A percentile compares a stretch with the other conserved stretches of the same genome.
Evolutionary conservation across 176 grass and related monocot species (phyloP).

Genomic region (Ampelocalamus luodianensis): DNA sequence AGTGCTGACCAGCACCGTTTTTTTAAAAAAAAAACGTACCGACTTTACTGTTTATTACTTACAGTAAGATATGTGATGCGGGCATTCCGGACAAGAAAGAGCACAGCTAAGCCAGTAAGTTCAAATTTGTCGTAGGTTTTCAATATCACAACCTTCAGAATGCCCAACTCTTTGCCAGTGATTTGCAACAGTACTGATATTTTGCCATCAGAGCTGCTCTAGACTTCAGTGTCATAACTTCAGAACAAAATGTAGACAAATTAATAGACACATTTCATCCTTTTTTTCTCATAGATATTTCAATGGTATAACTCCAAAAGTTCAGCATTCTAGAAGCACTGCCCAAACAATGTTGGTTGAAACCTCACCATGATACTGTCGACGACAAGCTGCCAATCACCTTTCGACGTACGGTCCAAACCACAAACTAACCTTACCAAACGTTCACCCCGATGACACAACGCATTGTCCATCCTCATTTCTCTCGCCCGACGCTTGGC

Average conservation of each 20-base stretch:
- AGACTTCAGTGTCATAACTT: too few relatives aligned
- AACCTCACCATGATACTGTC: conserved; percentile 36
- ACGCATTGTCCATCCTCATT: conserved; percentile 42
- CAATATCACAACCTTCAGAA: background rate
- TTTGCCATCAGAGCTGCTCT: background rate
- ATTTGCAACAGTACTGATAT: background rate
- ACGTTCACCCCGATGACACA: conserved; percentile 48
- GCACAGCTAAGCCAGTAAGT: background rate
- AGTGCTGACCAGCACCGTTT: background rate
- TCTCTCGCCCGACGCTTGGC: conserved; percentile 37
- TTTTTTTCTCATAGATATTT: background rate
- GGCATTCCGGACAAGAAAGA: too few relatives aligned
- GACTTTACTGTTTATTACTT: too few relatives aligned
- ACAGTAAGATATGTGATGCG: too few relatives aligned
- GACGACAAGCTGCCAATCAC: conserved; percentile 38
- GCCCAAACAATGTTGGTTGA: background rate
- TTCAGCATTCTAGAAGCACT: conserved; percentile 41
- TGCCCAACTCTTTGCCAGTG: background rate
- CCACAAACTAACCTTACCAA: conserved; percentile 25
- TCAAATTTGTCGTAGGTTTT: background rate
- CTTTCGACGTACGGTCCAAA: conserved; percentile 18
- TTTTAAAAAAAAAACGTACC: too few relatives aligned
- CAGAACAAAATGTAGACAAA: too few relatives aligned
- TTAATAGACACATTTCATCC: background rate
- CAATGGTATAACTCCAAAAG: background rate